Evolutionary conservation across 257 asterid species (phyloP).

Genomic region (Nicotiana tabacum): DNA sequence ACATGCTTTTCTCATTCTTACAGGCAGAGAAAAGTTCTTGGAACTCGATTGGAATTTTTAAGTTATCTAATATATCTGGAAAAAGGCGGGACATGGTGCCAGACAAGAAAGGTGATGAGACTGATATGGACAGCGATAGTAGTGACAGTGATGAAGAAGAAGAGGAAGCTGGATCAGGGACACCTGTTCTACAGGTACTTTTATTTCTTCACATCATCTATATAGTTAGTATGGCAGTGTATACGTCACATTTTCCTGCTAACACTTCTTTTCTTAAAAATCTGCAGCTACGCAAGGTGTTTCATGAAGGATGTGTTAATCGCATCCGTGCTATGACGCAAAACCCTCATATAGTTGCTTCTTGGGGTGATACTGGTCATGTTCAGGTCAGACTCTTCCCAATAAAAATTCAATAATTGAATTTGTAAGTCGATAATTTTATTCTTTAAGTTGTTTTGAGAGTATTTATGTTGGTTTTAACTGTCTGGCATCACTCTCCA

Average conservation of each 20-base stretch:
- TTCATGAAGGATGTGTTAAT: constrained; percentile 79
- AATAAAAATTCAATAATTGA: constrained; percentile 1
- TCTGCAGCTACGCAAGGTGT: constrained; percentile 56
- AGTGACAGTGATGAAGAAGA: constrained; percentile 76
- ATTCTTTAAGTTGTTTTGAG: background rate
- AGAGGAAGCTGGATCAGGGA: constrained; percentile 41
- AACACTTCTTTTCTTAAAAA: background rate
- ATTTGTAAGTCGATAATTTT: background rate
- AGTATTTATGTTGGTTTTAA: background rate
- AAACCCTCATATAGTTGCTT: constrained; percentile 81
- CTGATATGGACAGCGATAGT: constrained; percentile 77
- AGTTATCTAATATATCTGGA: constrained; percentile 74
- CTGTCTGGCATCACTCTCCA: background rate
- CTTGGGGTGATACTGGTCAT: constrained; percentile 82
- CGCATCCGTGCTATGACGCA: constrained; percentile 93
- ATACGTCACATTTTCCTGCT: background rate
- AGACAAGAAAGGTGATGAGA: constrained; percentile 39
- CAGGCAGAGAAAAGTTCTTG: constrained; percentile 76
- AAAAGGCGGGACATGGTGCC: constrained; percentile 74
- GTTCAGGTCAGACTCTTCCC: constrained; percentile 60
- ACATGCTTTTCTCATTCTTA: background rate
- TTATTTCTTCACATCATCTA: background rate
- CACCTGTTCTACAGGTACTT: constrained; percentile 67
- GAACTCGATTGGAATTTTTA: constrained; percentile 69
- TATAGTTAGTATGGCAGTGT: background rate